Evolutionary conservation across 2,329 filamentous ascomycete genomes (phyloP).

Genomic region (Lasiodiplodia sp.): DNA sequence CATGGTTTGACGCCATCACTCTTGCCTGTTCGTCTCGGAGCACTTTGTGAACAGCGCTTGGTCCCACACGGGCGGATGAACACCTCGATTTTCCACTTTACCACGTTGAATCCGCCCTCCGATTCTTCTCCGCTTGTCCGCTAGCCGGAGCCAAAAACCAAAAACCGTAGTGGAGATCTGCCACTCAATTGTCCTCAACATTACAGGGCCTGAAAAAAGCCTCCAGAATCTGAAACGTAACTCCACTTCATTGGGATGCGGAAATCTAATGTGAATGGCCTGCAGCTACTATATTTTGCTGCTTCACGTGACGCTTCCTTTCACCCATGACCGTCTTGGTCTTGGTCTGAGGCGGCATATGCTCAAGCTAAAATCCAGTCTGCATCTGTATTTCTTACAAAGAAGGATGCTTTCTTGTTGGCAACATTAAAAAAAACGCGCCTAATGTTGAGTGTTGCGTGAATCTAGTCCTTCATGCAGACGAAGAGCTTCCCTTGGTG

Average conservation of each 20-base stretch:
- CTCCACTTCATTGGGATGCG: neutral
- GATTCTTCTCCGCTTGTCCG: slow-evolving; percentile 2
- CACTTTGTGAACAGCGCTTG: neutral
- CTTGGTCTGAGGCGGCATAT: neutral
- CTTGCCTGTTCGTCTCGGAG: neutral
- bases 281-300: neutral
- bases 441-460: neutral
- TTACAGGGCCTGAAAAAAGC: neutral
- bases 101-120: neutral
- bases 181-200: neutral
- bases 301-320: neutral
- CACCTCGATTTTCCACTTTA: neutral
- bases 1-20: neutral
- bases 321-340: neutral
- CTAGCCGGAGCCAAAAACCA: neutral
- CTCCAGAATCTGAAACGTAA: neutral
- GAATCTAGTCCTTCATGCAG: slow-evolving; percentile 6
- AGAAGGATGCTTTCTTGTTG: neutral
- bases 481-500: slow-evolving; percentile 17
- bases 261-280: neutral
- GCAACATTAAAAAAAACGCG: neutral
- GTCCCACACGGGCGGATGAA: neutral
- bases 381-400: neutral
- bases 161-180: neutral
- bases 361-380: neutral